These are phyloP conservation scores for Russula virescens DNA, from an alignment of 768 basidiomycete genomes.

Conservation along the genomic window DNA sequence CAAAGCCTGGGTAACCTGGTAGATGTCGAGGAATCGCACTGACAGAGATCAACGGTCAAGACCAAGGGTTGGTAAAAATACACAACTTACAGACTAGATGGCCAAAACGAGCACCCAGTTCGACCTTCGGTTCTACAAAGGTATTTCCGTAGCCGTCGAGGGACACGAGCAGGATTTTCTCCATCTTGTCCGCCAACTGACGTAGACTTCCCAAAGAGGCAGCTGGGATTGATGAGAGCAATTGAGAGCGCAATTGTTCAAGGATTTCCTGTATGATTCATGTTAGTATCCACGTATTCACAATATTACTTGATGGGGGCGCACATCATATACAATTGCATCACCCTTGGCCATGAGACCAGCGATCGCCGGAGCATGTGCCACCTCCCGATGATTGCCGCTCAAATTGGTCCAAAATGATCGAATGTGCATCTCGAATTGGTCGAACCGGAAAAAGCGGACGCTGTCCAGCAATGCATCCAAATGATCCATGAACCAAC, in stretches of 20 bases:
- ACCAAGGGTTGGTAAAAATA: neutral
- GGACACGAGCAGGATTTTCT: constrained; percentile 77
- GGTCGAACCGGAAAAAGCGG: constrained; percentile 74
- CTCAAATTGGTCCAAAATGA: constrained; percentile 77
- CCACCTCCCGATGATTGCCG: constrained; percentile 77
- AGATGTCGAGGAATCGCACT: constrained; percentile 91
- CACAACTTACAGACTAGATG: constrained; percentile 74
- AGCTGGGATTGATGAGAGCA: constrained; percentile 70
- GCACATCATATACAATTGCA: constrained; percentile 85
- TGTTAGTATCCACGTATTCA: constrained; percentile 19
- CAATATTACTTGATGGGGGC: constrained; percentile 32
- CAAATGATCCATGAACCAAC: constrained; percentile 87
- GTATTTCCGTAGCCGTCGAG: constrained; percentile 81
- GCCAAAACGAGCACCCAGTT: constrained; percentile 84
- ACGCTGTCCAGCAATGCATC: constrained; percentile 77
- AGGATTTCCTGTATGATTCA: constrained; percentile 64
- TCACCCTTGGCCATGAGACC: constrained; percentile 86
- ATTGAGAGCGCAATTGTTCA: constrained; percentile 77
- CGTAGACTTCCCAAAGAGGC: constrained; percentile 65
- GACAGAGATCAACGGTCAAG: constrained; percentile 23
- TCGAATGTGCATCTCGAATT: constrained; percentile 82
- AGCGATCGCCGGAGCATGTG: constrained; percentile 83
- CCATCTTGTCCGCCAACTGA: constrained; percentile 86
- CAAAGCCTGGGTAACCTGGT: constrained; percentile 85
- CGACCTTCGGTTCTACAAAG: constrained; percentile 88